Evolutionary conservation across 2,329 filamentous ascomycete species (phyloP).

Genomic region (Clonostachys solani): DNA sequence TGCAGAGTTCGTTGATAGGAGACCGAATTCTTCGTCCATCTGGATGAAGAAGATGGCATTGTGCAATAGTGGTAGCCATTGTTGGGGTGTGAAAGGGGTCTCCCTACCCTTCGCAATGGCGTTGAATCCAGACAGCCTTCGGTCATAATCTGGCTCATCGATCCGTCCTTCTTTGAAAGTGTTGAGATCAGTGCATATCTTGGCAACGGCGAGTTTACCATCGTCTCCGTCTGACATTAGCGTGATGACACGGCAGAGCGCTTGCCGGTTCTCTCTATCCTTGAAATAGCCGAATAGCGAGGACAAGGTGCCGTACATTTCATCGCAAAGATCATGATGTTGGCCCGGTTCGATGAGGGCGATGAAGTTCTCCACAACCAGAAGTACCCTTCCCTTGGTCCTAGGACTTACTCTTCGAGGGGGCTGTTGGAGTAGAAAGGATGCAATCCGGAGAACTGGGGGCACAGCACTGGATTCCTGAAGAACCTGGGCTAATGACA

Average conservation of each 20-base stretch:
- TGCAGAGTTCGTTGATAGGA: conserved; percentile 75
- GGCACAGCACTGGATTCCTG: conserved; percentile 64
- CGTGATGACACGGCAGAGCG: conserved; percentile 68
- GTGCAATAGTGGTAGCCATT: conserved; percentile 85
- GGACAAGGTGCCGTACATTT: conserved; percentile 70
- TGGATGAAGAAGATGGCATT: conserved; percentile 87
- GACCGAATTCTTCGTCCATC: conserved; percentile 82
- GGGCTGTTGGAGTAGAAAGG: conserved; percentile 81
- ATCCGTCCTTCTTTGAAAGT: conserved; percentile 68
- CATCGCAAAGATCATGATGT: conserved; percentile 45
- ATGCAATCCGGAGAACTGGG: conserved; percentile 75
- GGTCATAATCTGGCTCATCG: conserved; percentile 85
- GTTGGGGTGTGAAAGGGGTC: conserved; percentile 55
- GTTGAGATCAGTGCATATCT: conserved; percentile 75
- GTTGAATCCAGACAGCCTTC: conserved; percentile 72
- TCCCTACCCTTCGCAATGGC: conserved; percentile 62
- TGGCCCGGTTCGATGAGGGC: conserved; percentile 47
- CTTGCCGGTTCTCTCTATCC: conserved; percentile 70
- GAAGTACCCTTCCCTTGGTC: conserved; percentile 76
- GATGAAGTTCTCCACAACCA: conserved; percentile 78
- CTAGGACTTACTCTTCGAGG: conserved; percentile 75
- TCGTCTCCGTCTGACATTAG: conserved; percentile 65
- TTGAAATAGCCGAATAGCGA: conserved; percentile 88
- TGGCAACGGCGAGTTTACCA: conserved; percentile 58
- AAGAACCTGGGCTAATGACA: conserved; percentile 70